Evolutionary conservation across 768 basidiomycete genomes (phyloP).

Genomic region (Suillus hirtellus): DNA sequence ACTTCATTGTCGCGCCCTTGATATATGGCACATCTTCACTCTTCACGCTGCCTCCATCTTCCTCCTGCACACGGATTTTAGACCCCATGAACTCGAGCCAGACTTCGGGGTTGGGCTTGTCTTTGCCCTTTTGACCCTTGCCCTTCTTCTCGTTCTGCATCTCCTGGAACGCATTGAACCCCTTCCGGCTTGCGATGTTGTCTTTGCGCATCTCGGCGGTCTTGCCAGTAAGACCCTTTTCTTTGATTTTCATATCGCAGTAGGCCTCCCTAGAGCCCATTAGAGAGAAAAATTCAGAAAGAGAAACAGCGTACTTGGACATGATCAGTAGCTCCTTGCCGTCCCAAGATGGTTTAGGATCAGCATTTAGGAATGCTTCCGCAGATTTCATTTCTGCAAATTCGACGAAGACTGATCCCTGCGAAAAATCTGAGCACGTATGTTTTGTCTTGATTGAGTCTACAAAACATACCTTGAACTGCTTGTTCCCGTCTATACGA

Average conservation of each 20-base stretch:
- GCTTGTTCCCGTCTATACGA: constrained; percentile 71
- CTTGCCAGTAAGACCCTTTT: constrained; percentile 84
- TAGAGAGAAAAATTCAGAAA: not conserved
- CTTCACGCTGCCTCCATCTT: constrained; percentile 46
- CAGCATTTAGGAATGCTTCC: constrained; percentile 74
- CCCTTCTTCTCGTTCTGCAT: constrained; percentile 46
- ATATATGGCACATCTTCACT: constrained; percentile 44
- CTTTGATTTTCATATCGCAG: constrained; percentile 94
- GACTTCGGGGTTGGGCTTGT: constrained; percentile 54
- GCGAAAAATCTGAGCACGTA: constrained; percentile 3
- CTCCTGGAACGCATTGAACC: constrained; percentile 82
- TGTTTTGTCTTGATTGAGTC: not conserved
- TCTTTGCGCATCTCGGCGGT: constrained; percentile 62
- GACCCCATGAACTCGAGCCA: constrained; percentile 75
- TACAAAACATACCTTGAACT: constrained; percentile 72
- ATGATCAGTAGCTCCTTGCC: constrained; percentile 77
- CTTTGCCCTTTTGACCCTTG: constrained; percentile 32
- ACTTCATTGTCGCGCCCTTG: constrained; percentile 48
- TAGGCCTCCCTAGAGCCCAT: constrained; percentile 65
- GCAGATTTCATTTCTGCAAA: constrained; percentile 71
- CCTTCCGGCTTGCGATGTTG: constrained; percentile 47
- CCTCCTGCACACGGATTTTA: constrained; percentile 64
- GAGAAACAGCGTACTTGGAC: constrained; percentile 66
- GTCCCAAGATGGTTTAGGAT: constrained; percentile 81
- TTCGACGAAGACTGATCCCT: constrained; percentile 95